Conservation (phyloP, 2,329 filamentous ascomycete species). For the Phaeosphaeria sp. region DNA sequence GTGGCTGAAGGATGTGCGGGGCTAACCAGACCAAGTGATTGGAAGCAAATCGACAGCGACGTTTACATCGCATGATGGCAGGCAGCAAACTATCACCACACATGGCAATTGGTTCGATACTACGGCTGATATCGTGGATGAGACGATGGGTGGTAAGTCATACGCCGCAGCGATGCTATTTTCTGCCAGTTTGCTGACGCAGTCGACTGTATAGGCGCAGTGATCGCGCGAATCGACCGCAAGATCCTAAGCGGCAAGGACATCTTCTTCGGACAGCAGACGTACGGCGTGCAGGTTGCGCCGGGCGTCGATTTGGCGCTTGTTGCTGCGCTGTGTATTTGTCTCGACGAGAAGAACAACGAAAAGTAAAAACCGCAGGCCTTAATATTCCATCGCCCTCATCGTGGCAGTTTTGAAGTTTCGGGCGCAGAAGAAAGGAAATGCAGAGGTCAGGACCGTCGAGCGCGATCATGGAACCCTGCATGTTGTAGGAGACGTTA, state of each 20-base stretch:
- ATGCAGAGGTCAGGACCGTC: neutral
- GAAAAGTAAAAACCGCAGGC: slow-evolving; percentile 9
- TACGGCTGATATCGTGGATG: slow-evolving; percentile 63
- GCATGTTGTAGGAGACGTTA: neutral
- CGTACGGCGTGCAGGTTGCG: slow-evolving; percentile 68
- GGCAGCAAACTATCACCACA: slow-evolving; percentile 52
- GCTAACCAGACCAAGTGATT: slow-evolving; percentile 50
- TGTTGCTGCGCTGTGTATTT: slow-evolving; percentile 71
- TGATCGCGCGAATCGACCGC: slow-evolving; percentile 66
- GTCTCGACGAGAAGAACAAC: slow-evolving; percentile 63
- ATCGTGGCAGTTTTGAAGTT: neutral
- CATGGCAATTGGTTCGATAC: slow-evolving; percentile 68
- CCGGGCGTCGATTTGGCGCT: slow-evolving; percentile 71
- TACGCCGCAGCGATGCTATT: neutral
- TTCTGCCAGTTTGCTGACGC: slow-evolving; percentile 30
- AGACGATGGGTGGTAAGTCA: slow-evolving; percentile 41
- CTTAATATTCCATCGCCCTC: neutral
- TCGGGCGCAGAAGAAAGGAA: neutral
- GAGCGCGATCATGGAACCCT: neutral
- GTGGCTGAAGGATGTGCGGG: neutral
- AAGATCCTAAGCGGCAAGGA: slow-evolving; percentile 65
- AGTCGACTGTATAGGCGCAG: slow-evolving; percentile 37
- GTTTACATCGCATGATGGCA: slow-evolving; percentile 51
- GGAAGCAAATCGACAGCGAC: slow-evolving; percentile 63
- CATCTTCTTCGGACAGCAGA: slow-evolving; percentile 67